phyloP scores from a whole-genome alignment of 257 asterid genomes.

The Anisodus tanguticus region DNA sequence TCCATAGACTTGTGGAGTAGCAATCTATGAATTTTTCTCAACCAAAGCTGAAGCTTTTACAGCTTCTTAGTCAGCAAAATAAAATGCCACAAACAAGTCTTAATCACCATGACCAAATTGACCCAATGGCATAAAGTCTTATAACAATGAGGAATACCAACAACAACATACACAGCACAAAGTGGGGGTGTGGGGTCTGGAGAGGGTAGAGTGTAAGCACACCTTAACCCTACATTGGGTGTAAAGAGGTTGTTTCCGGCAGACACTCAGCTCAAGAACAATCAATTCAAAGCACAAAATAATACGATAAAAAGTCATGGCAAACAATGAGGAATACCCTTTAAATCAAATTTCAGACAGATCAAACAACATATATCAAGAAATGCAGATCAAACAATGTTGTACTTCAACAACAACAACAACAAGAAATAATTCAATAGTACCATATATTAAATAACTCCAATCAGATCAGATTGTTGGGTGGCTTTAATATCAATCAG shows the following conservation, averaged over 20 bases:
- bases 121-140: conserved; percentile 18
- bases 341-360: conserved; percentile 12
- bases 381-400: conserved; percentile 28
- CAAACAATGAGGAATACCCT: not conserved
- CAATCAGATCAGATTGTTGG: conserved; percentile 68
- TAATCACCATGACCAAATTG: not conserved
- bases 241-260: too few species aligned
- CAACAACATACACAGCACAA: too few species aligned
- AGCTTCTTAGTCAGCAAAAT: not conserved
- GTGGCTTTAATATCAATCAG: conserved; percentile 45
- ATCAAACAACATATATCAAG: not conserved
- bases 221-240: too few species aligned
- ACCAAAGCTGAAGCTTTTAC: not conserved
- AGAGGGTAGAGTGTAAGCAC: too few species aligned
- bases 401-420: not conserved
- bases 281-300: too few species aligned
- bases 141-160: conserved; percentile 1
- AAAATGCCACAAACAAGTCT: not conserved
- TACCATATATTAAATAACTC: conserved; percentile 66
- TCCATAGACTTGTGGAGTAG: not conserved
- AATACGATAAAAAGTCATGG: too few species aligned
- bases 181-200: too few species aligned
- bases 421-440: conserved; percentile 35
- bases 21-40: not conserved
- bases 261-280: too few species aligned